Conservation (phyloP, 2,329 filamentous ascomycete species). For the Calonectria pauciramosa region DNA sequence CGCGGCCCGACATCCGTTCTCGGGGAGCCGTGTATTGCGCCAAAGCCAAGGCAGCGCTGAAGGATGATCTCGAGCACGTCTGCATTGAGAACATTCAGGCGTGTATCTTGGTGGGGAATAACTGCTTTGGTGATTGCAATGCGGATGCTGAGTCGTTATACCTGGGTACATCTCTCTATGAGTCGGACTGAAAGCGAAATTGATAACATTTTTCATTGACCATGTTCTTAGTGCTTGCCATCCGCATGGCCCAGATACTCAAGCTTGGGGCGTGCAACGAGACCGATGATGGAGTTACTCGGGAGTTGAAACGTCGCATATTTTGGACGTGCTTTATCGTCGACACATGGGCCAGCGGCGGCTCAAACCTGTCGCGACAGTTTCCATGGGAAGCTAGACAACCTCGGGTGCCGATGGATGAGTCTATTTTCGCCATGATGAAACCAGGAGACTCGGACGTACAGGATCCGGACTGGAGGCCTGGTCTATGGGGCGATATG, state of each 20-base stretch:
- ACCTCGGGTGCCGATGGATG: conserved; percentile 48
- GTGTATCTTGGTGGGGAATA: conserved; percentile 50
- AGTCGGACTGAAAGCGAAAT: neutral
- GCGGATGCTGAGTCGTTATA: conserved; percentile 51
- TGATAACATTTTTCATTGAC: neutral
- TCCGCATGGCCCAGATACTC: conserved; percentile 51
- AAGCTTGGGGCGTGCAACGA: conserved; percentile 38
- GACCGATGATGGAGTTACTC: conserved; percentile 40
- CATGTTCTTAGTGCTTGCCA: conserved; percentile 42
- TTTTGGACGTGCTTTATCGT: conserved; percentile 53
- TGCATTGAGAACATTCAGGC: conserved; percentile 52
- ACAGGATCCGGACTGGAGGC: conserved; percentile 35
- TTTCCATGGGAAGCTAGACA: conserved; percentile 36
- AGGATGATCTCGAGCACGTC: conserved; percentile 48
- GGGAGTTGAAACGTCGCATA: conserved; percentile 49
- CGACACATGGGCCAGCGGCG: conserved; percentile 52
- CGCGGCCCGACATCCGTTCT: conserved; percentile 26
- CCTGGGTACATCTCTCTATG: conserved; percentile 40
- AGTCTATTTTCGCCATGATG: conserved; percentile 42
- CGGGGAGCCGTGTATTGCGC: conserved; percentile 35
- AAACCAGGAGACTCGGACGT: conserved; percentile 39
- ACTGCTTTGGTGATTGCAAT: conserved; percentile 46
- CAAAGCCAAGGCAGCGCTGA: conserved; percentile 39
- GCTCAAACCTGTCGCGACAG: conserved; percentile 45
- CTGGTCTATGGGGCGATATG: conserved; percentile 52